Percentiles rank a stretch among this genome's conserved stretches.
Conservation (phyloP, 2,329 filamentous ascomycete species). For the Penicillium sumatraense region DNA sequence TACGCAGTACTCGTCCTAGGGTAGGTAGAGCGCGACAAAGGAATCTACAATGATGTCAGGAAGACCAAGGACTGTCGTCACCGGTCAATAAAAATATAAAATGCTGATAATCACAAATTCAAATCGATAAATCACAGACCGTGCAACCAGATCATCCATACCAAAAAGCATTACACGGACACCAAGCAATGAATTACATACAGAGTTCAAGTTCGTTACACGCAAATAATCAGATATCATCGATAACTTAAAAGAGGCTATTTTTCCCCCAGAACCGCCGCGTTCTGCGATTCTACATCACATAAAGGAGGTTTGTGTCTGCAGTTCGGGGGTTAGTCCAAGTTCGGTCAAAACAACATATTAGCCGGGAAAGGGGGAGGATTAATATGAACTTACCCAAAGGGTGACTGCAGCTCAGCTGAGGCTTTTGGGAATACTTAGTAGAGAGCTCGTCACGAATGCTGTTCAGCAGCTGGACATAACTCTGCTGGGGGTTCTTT, state of each 20-base stretch:
- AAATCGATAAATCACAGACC: constrained; percentile 18
- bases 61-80: constrained; percentile 12
- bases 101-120: constrained; percentile 12
- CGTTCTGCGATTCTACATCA: constrained; percentile 58
- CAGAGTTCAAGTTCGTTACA: constrained; percentile 23
- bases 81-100: background rate
- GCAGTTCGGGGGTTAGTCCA: constrained; percentile 19
- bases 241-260: background rate
- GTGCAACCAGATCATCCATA: constrained; percentile 15
- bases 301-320: constrained; percentile 70
- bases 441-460: constrained; percentile 85
- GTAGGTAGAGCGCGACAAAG: background rate
- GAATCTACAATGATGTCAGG: constrained; percentile 23
- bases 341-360: constrained; percentile 4
- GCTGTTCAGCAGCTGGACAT: constrained; percentile 92
- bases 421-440: constrained; percentile 93
- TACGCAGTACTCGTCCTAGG: background rate
- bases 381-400: constrained; percentile 67
- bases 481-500: constrained; percentile 94
- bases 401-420: constrained; percentile 94
- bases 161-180: constrained; percentile 15
- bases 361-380: background rate
- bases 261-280: background rate
- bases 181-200: constrained; percentile 26
- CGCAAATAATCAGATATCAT: constrained; percentile 21